Evolutionary conservation across 2,329 filamentous ascomycete genomes (phyloP).

Genomic region (Sphaerulina vaccinii): DNA sequence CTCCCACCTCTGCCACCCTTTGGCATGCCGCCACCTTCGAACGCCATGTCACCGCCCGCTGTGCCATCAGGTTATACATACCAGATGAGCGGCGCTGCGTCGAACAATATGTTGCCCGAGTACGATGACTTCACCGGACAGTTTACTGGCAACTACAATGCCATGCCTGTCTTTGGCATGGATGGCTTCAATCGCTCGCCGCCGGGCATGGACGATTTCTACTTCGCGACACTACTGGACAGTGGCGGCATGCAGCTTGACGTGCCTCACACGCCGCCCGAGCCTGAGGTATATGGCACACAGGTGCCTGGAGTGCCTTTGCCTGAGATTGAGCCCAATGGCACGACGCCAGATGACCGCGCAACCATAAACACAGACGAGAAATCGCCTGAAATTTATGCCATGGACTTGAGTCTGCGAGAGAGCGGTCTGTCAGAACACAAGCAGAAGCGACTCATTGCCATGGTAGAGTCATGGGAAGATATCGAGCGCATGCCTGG

Average conservation of each 20-base stretch:
- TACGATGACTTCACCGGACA: constrained; percentile 45
- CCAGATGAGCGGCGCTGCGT: constrained; percentile 24
- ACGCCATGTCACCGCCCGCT: constrained; percentile 28
- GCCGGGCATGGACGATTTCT: constrained; percentile 29
- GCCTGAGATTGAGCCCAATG: constrained; percentile 30
- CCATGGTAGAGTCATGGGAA: constrained; percentile 77
- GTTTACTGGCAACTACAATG: constrained; percentile 51
- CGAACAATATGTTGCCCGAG: constrained; percentile 28
- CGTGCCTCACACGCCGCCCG: no score
- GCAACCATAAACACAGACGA: constrained; percentile 8
- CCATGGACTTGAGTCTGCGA: constrained; percentile 72
- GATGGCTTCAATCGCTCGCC: constrained; percentile 82
- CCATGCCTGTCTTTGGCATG: constrained; percentile 82
- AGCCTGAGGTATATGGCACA: no score
- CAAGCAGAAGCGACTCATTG: constrained; percentile 73
- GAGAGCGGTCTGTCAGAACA: constrained; percentile 82
- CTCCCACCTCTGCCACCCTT: constrained; percentile 30
- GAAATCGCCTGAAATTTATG: constrained; percentile 19
- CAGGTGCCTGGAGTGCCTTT: constrained; percentile 23
- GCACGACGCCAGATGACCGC: constrained; percentile 8
- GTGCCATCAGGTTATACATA: constrained; percentile 25
- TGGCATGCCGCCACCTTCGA: constrained; percentile 23
- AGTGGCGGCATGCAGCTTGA: constrained; percentile 24
- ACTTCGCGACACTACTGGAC: constrained; percentile 30
- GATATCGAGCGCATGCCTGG: constrained; percentile 73